These are phyloP conservation scores for Metschnikowia colocasiae DNA, from an alignment of 805 yeast genomes.

Conservation along the genomic window DNA sequence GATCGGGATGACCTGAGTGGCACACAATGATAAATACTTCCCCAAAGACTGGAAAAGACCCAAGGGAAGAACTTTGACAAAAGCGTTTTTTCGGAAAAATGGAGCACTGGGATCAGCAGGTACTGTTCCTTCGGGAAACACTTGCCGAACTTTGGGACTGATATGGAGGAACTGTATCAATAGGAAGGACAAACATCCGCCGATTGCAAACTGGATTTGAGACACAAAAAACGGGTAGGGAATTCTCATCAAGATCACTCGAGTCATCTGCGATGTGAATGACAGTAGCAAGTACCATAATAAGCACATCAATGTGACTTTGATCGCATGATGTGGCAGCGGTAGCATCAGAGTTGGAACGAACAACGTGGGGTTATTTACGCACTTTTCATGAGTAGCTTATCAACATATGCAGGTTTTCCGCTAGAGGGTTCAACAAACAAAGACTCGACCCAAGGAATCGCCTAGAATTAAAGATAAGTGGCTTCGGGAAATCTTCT, in stretches of 20 bases:
- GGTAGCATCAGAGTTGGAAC: neutral
- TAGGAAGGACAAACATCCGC: slow-evolving; percentile 39
- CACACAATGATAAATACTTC: slow-evolving; percentile 57
- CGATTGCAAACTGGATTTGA: slow-evolving; percentile 58
- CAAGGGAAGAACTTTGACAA: slow-evolving; percentile 54
- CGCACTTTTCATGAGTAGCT: neutral
- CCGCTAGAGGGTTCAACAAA: neutral
- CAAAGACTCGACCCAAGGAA: slow-evolving; percentile 46
- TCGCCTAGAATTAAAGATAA: slow-evolving; percentile 53
- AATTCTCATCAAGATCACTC: slow-evolving; percentile 49
- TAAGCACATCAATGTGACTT: slow-evolving; percentile 44
- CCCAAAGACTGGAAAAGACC: slow-evolving; percentile 66
- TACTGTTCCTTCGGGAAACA: slow-evolving; percentile 54
- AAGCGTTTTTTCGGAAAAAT: slow-evolving; percentile 26
- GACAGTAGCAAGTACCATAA: slow-evolving; percentile 63
- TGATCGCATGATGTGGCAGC: slow-evolving; percentile 12
- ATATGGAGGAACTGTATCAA: slow-evolving; percentile 35
- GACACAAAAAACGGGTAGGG: slow-evolving; percentile 62
- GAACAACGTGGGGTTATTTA: neutral
- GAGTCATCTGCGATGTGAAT: slow-evolving; percentile 62
- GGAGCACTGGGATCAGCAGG: slow-evolving; percentile 35
- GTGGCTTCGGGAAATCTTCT: slow-evolving; percentile 34
- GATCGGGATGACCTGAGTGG: slow-evolving; percentile 61
- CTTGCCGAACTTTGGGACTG: slow-evolving; percentile 16
- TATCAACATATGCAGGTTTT: neutral